Evolutionary conservation across 345 rosid genomes (phyloP).

Genomic region (Hevea brasiliensis): DNA sequence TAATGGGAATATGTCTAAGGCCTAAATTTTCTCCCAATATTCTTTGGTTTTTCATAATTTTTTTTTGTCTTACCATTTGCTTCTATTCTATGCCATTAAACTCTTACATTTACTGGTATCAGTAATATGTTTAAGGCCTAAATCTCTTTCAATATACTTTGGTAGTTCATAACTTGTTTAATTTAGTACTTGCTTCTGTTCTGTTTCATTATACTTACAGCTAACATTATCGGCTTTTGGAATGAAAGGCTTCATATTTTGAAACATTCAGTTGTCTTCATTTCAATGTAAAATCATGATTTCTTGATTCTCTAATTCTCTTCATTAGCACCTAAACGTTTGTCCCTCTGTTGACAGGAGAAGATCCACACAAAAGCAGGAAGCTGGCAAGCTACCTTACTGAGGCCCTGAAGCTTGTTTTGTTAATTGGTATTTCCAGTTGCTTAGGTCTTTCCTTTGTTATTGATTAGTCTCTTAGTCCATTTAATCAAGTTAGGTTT

Average conservation of each 20-base stretch:
- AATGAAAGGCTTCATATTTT: not conserved
- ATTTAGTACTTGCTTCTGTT: not conserved
- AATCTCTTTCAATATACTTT: not conserved
- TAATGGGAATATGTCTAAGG: not conserved
- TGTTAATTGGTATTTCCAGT: slow-evolving; percentile 57
- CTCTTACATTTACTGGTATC: not conserved
- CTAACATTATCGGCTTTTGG: not conserved
- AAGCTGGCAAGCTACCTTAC: slow-evolving; percentile 58
- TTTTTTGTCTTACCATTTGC: not conserved
- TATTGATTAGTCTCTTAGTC: not conserved
- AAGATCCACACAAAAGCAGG: slow-evolving; percentile 47
- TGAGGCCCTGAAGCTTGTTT: slow-evolving; percentile 86
- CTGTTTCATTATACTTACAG: not conserved
- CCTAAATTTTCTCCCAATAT: not conserved
- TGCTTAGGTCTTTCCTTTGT: not conserved
- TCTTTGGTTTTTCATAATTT: not conserved
- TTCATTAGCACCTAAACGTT: slow-evolving; percentile 7
- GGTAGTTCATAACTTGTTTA: not conserved
- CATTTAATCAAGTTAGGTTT: slow-evolving; percentile 4
- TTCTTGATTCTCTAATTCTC: not conserved
- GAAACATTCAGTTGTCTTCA: not conserved
- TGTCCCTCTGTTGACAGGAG: slow-evolving; percentile 44
- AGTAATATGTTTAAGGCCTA: too few species aligned
- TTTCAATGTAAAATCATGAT: not conserved
- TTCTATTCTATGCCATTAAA: too few species aligned